Base-by-base conservation (phyloP, 768 basidiomycete species). In the Pulveroboletus sp. region DNA sequence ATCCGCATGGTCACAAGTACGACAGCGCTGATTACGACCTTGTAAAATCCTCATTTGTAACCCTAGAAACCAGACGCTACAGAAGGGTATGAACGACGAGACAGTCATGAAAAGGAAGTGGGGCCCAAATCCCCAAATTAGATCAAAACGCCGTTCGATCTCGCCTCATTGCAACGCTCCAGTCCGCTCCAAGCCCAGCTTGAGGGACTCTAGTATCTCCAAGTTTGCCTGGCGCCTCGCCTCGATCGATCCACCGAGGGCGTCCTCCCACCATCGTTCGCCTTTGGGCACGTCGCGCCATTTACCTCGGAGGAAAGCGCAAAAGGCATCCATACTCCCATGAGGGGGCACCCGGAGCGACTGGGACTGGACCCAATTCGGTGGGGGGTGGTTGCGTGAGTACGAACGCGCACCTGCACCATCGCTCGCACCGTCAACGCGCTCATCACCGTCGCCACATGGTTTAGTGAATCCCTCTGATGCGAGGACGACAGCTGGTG, bases 241-340 rank as follows among this genome's bases (percentile, higher is more conserved):
- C 56, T 83, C 81, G 10, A 76, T 63, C n/a, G 64, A 64, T 7
- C 71, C 75, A 5, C 71, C 74, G 31, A 88, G 69, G 31, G 83
- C 81, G 10, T 66, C 60, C 36, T 86, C 82, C 85, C 86, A 89
- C 83, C 83, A 89, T 46, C 82, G 71, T 64, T 80, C 76, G 17
- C 58, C 73, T 57, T 76, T 76, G 0, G 80, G 78, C 2, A 81
- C 73, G 6, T 79, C 74, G 31, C 73, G 73, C 87, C 87, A 89
- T 15, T 78, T 79, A 9, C 81, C 79, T 15, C 67, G 69, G 39
- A 81, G 66, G 41, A 88, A 76, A 24, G 69, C 67, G 33, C 60
- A 71, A 21, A 62, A 69, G 2, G 37, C 24, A 9, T 44, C 32
- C 49, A 57, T 54, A 18, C 51, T 59, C 0, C 66, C 67, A 3